Evolutionary conservation across 2,329 filamentous ascomycete species (phyloP), one percentile per base, ranked within the genome.

Genomic region (Dichotomopilus funicola): DNA sequence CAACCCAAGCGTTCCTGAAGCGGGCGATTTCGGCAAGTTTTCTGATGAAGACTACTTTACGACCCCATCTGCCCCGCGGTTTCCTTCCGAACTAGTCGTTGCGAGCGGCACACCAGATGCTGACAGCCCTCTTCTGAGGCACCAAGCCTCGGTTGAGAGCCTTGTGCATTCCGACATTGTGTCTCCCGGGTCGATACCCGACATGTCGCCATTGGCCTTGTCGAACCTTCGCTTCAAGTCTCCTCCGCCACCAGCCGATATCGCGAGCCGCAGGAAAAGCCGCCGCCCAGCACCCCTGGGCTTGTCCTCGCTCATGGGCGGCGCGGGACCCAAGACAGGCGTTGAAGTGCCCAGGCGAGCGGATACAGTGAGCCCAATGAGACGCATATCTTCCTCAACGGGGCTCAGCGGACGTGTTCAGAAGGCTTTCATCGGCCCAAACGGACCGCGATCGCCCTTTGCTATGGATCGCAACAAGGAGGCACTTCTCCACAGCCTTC

Each of bases 371-470:
- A 73, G 73, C 57, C 75, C 77, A 2, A 79, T 82, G 69, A 75
- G 78, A 31, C 75, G 80, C 43, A 79, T 81, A 44, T 74, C 76
- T 11, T 82, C 80, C 2, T 73, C 77, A 7, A 75, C 73, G 4
- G 76, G 78, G 5, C 65, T 73, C 46, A 59, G 69, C 38, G 71
- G 69, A 10, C 68, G 75, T 19, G 72, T 78, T 11, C 72, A 75
- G 49, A 78, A 77, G 60, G 63, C 68, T 2, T 57, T 61, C 27
- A 65, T 63, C 53, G 60, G 65, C 1, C 52, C 55, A 1, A 51
- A 51, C 7, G 72, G 70, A 3, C 73, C 74, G 0, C 71, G 74
- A 12, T 77, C 75, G 1, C 74, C 75, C 10, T 68, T 74, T 57
- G 68, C 67, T 59, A 72, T 74, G 48, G 76, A 76, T 43, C 73